A percentile compares a stretch with the other conserved stretches of the same genome.
Evolutionary conservation across 1,139 yeast species (phyloP).

Genomic region (Nakaseomyces kungkrabaensis): DNA sequence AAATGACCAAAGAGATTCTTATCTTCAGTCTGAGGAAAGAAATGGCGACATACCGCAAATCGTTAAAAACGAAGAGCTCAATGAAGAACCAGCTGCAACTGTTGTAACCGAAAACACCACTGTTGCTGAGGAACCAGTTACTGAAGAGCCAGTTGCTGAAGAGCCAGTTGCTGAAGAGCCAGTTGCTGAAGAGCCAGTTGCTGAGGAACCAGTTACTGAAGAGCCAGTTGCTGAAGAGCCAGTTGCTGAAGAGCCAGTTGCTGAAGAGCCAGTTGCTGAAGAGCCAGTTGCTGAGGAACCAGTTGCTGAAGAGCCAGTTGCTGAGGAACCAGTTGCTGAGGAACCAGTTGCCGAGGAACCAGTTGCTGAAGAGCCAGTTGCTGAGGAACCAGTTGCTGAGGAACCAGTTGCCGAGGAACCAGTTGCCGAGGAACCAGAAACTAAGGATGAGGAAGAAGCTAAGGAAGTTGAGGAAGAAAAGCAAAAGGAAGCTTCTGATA

Average conservation of each 20-base stretch:
- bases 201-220: background rate
- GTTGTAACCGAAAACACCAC: background rate
- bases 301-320: background rate
- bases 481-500: constrained; percentile 1
- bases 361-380: background rate
- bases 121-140: background rate
- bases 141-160: too few species aligned
- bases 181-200: background rate
- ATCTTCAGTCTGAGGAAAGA: background rate
- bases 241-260: background rate
- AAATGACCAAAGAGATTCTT: background rate
- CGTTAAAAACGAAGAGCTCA: background rate
- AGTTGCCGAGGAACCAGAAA: background rate
- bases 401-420: constrained; percentile 3
- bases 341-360: background rate
- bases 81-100: background rate
- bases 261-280: constrained; percentile 1
- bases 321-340: background rate
- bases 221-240: constrained; percentile 6
- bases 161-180: constrained; percentile 3
- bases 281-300: background rate
- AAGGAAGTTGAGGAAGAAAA: constrained; percentile 2
- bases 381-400: background rate
- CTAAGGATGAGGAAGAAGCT: background rate
- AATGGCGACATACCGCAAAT: constrained; percentile 2